These are phyloP conservation scores for Psilocybe mexicana DNA, from an alignment of 1,284 basidiomycete genomes.

Conservation along the genomic window DNA sequence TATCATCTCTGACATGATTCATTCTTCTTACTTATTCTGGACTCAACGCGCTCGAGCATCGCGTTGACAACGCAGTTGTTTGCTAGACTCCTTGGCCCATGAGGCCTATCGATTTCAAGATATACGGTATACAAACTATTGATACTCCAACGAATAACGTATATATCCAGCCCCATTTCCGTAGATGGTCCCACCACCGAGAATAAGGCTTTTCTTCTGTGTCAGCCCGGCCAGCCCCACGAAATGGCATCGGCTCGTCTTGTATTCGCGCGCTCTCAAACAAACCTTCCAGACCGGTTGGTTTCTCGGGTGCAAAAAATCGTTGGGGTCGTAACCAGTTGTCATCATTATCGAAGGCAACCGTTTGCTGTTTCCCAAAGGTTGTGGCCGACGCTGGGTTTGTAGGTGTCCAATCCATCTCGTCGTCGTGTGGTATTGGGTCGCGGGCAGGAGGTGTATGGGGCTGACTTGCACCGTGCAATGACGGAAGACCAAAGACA, in stretches of 20 bases:
- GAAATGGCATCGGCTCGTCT: conserved; percentile 37
- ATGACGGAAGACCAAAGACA: conserved; percentile 70
- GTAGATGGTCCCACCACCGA: conserved; percentile 18
- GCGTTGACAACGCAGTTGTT: conserved; percentile 1
- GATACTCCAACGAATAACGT: conserved; percentile 35
- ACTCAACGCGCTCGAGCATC: not conserved
- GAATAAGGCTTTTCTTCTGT: not conserved
- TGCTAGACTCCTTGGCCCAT: conserved; percentile 10
- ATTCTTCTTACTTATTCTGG: conserved; percentile 1
- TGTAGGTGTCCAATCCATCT: conserved; percentile 68
- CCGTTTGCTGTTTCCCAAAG: not conserved
- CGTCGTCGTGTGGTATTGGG: conserved; percentile 45
- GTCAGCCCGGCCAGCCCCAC: not conserved
- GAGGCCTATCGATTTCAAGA: conserved; percentile 15
- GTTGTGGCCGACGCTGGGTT: conserved; percentile 27
- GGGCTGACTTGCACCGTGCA: conserved; percentile 26
- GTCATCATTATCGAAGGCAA: conserved; percentile 36
- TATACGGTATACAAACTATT: conserved; percentile 21
- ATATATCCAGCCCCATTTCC: conserved; percentile 41
- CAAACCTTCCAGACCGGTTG: conserved; percentile 75
- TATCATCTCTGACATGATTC: conserved; percentile 6
- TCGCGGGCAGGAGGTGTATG: conserved; percentile 18
- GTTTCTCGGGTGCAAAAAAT: conserved; percentile 76
- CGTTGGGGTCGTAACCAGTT: conserved; percentile 63
- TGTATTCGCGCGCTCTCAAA: conserved; percentile 63